These are phyloP conservation scores for Sonneratia alba DNA, from an alignment of 345 rosid genomes.

Conservation along the genomic window DNA sequence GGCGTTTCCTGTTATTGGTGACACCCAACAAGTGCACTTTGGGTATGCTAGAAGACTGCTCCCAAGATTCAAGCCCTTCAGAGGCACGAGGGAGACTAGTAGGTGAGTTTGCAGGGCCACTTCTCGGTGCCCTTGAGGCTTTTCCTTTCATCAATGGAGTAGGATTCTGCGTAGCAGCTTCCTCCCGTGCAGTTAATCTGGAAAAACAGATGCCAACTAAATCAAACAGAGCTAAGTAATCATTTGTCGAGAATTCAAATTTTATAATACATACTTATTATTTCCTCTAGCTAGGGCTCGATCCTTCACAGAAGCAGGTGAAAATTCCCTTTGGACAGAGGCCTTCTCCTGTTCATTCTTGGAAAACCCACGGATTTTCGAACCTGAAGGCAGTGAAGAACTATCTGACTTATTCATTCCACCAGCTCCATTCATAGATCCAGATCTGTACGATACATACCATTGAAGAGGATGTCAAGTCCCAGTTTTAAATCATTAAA, in stretches of 20 bases:
- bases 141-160: constrained; percentile 35
- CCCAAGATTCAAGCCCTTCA: constrained; percentile 30
- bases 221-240: not conserved
- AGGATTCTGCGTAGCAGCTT: constrained; percentile 20
- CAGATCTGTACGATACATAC: constrained; percentile 21
- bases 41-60: constrained; percentile 23
- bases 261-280: constrained; percentile 28
- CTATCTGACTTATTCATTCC: constrained; percentile 26
- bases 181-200: constrained; percentile 36
- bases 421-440: constrained; percentile 23
- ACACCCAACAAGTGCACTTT: constrained; percentile 27
- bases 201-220: constrained; percentile 4
- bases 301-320: constrained; percentile 32
- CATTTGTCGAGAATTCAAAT: not conserved
- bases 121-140: constrained; percentile 41
- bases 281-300: constrained; percentile 27
- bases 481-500: not conserved
- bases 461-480: not conserved
- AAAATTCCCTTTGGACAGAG: constrained; percentile 29
- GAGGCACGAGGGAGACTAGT: constrained; percentile 27
- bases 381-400: constrained; percentile 16
- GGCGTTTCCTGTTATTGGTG: constrained; percentile 32
- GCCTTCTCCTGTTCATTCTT: constrained; percentile 35
- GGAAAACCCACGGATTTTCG: constrained; percentile 21
- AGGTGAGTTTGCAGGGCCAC: constrained; percentile 32